phyloP scores from a whole-genome alignment of 805 yeast genomes.

The Clavispora fructus region DNA sequence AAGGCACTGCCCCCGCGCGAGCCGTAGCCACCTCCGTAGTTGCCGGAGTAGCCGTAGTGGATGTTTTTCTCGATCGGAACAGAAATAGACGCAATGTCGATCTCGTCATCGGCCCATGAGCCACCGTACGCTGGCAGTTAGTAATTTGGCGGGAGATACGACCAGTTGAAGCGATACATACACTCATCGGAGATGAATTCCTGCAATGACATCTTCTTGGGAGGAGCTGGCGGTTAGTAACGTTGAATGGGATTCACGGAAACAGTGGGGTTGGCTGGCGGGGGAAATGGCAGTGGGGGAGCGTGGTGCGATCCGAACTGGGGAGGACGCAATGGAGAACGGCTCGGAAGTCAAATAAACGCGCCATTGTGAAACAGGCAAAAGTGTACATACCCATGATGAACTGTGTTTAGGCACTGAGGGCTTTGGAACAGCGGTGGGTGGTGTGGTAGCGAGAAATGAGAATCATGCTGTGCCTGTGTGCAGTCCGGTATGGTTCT shows the following conservation, averaged over 20 bases:
- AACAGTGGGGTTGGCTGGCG: neutral
- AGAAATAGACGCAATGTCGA: conserved; percentile 40
- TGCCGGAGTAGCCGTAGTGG: conserved; percentile 19
- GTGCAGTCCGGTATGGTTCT: neutral
- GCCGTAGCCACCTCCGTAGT: conserved; percentile 6
- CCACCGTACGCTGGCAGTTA: conserved; percentile 39
- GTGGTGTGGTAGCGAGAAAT: neutral
- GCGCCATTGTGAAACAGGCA: no score
- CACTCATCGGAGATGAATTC: conserved; percentile 43
- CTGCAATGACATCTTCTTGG: conserved; percentile 42
- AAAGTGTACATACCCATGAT: conserved; percentile 9
- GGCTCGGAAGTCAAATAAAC: no score
- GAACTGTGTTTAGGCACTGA: neutral
- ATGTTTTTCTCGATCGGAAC: conserved; percentile 37
- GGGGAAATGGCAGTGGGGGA: neutral
- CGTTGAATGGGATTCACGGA: neutral
- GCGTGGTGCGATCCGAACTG: no score
- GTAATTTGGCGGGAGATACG: conserved; percentile 4
- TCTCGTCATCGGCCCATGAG: conserved; percentile 45
- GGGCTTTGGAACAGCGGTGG: neutral
- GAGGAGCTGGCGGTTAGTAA: conserved; percentile 27
- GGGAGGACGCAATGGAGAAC: no score
- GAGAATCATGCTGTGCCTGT: neutral
- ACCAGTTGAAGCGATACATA: conserved; percentile 22
- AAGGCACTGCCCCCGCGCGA: conserved; percentile 6